phyloP scores from a whole-genome alignment of 805 yeast species.

The Yarrowia osloensis region DNA sequence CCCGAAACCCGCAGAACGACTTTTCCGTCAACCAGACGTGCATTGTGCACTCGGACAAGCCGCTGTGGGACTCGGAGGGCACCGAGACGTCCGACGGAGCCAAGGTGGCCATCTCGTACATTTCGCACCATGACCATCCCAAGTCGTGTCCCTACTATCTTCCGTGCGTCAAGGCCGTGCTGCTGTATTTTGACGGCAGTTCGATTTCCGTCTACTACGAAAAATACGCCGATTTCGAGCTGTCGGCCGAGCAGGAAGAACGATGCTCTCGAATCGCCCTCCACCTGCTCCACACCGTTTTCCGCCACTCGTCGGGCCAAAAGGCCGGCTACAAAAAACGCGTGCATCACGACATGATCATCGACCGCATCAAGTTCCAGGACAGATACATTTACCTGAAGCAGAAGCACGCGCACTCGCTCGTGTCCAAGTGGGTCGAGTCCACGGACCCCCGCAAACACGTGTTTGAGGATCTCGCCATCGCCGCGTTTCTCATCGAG shows the following conservation, averaged over 20 bases:
- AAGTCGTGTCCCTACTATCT: slow-evolving; percentile 82
- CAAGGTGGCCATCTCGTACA: slow-evolving; percentile 61
- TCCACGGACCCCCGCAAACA: slow-evolving; percentile 93
- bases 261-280: slow-evolving; percentile 81
- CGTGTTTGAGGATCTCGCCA: slow-evolving; percentile 93
- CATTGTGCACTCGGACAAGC: slow-evolving; percentile 44
- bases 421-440: slow-evolving; percentile 88
- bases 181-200: slow-evolving; percentile 50
- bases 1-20: slow-evolving; percentile 87
- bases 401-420: slow-evolving; percentile 71
- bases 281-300: slow-evolving; percentile 74
- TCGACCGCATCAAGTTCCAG: slow-evolving; percentile 79
- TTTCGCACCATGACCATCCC: slow-evolving; percentile 65
- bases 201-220: slow-evolving; percentile 72
- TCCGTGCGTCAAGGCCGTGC: slow-evolving; percentile 79
- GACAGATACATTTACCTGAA: slow-evolving; percentile 77
- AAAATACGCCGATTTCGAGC: slow-evolving; percentile 50
- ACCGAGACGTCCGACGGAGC: slow-evolving; percentile 38
- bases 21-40: slow-evolving; percentile 84
- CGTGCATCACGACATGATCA: slow-evolving; percentile 84
- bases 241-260: slow-evolving; percentile 42
- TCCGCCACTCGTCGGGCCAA: slow-evolving; percentile 81
- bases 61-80: slow-evolving; percentile 31
- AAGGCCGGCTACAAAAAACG: slow-evolving; percentile 83
- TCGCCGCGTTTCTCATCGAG: slow-evolving; percentile 90